These are phyloP conservation scores for Quercus wislizeni DNA, from an alignment of 306 rosid species.

Conservation along the genomic window DNA sequence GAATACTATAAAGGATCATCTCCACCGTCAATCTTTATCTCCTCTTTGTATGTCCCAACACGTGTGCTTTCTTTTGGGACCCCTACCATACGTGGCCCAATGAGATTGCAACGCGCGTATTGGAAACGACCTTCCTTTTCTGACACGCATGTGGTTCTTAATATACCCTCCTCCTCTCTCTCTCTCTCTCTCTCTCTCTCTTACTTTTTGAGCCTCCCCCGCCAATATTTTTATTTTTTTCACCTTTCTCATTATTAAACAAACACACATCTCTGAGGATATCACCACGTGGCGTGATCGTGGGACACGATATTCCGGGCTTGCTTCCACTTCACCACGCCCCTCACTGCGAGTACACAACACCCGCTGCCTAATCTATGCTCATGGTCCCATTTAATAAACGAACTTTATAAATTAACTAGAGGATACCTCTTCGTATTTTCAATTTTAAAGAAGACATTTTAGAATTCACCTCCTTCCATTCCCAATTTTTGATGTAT, in stretches of 20 bases:
- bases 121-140: constrained; percentile 25
- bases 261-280: constrained; percentile 1
- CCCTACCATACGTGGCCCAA: constrained; percentile 45
- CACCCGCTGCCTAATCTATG: no score
- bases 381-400: no score
- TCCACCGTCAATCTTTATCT: constrained; percentile 13
- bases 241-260: no score
- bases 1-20: constrained; percentile 25
- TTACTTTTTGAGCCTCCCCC: neutral
- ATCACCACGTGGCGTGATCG: constrained; percentile 67
- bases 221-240: neutral
- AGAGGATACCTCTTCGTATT: no score
- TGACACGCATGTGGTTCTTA: constrained; percentile 75
- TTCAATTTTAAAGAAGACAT: no score
- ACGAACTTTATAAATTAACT: no score
- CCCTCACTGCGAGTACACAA: neutral
- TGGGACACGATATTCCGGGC: constrained; percentile 19
- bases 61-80: constrained; percentile 30
- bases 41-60: constrained; percentile 13
- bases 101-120: constrained; percentile 34
- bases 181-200: neutral
- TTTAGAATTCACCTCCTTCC: no score
- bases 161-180: neutral
- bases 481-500: no score
- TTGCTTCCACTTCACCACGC: neutral